Evolutionary conservation across 108 stramenopile genomes (phyloP), one percentile per base, ranked within the genome.

Genomic region (Mayamaea pseudoterrestris): DNA sequence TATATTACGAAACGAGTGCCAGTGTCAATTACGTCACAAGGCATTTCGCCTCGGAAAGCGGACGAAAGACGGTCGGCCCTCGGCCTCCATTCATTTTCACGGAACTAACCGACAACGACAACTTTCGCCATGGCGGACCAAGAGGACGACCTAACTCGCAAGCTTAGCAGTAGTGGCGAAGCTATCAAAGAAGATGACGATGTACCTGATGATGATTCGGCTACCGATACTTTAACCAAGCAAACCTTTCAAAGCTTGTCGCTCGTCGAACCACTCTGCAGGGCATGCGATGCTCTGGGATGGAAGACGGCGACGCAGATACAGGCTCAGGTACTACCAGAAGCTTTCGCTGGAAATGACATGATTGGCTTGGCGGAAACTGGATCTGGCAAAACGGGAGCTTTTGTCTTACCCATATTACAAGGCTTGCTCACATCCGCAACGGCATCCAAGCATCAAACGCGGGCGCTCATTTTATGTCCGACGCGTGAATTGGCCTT

Each of bases 401-500:
- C 93, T 29, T 97, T 97, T 58, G 58, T 78, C n/a, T 65, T 97
- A 13, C 96, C 96, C 8, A 85, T 97, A 4, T 50, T 97, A 47
- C 86, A 93, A 41, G 67, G 66, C 1, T 63, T 99, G 17, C 61
- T 99, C 58, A n/a, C n/a, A n/a, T n/a, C n/a, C n/a, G n/a, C n/a
- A n/a, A n/a, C n/a, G n/a, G n/a, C n/a, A n/a, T 71, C 84, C 23
- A 85, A 91, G 54, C 46, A 56, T 21, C 71, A 67, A 2, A 41
- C 62, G 0, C 65, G 69, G 36, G 96, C 91, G 5, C 69, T 92
- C 26, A 76, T 98, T 27, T 58, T 99, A 29, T 93, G 97, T 24
- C 99, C 99, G 1, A 99, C 99, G 4, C 76, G 99, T 5, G 99
- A 99, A 71, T 74, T 99, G 52, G 99, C 99, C 7, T 97, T 98